A percentile compares a stretch with the other conserved stretches of the same genome.
phyloP scores from a whole-genome alignment of 208 protist species.

The Naegleria lovaniensis region DNA sequence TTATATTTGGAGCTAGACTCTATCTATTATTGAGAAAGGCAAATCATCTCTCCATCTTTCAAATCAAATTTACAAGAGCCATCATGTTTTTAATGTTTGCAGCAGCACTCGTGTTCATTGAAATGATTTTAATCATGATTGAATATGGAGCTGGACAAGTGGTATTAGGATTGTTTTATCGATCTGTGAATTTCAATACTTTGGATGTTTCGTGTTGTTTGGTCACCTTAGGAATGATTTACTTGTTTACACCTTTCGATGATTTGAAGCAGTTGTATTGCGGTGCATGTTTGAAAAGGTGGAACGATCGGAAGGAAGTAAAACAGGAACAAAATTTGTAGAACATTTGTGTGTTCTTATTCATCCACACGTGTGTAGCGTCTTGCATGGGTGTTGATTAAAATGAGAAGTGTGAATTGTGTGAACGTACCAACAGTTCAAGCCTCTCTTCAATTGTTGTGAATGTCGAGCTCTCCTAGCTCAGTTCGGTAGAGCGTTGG shows the following conservation, averaged over 20 bases:
- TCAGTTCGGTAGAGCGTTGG: slow-evolving; percentile 63
- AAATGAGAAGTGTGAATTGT: too few relatives aligned
- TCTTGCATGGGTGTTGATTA: too few relatives aligned
- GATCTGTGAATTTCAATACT: background rate
- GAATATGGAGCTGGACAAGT: background rate
- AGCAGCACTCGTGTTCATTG: background rate
- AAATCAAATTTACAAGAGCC: slow-evolving; percentile 1
- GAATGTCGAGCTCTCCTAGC: slow-evolving; percentile 43
- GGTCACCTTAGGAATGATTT: background rate
- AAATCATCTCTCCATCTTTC: background rate
- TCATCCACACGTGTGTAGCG: too few relatives aligned
- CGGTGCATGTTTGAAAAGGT: background rate
- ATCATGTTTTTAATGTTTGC: background rate
- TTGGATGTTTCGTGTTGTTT: background rate
- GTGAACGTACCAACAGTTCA: too few relatives aligned
- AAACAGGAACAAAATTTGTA: too few relatives aligned
- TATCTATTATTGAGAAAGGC: background rate
- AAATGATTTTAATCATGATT: background rate
- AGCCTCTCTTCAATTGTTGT: too few relatives aligned
- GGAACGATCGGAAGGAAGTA: too few relatives aligned
- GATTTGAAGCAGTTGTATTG: background rate
- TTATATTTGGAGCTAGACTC: background rate
- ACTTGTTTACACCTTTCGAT: background rate
- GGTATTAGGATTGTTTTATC: background rate
- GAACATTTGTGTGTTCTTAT: too few relatives aligned